Conservation (phyloP, 2,329 filamentous ascomycete genomes). For the Mycocentrospora acerina region DNA sequence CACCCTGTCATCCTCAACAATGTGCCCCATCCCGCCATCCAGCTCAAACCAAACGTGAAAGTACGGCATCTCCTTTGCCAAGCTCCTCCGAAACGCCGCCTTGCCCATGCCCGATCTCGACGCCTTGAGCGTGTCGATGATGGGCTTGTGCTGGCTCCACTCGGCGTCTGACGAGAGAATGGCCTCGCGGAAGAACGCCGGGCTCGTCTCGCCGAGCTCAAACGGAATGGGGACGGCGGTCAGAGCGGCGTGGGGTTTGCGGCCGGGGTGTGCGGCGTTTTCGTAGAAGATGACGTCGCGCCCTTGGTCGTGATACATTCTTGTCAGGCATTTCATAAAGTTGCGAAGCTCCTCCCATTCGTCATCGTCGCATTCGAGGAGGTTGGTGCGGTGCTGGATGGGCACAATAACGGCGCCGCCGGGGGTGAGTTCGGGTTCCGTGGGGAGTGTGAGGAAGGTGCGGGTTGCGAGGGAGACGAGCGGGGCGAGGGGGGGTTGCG, state of each 20-base stretch:
- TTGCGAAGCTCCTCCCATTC: slow-evolving; percentile 99
- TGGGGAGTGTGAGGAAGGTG: slow-evolving; percentile 84
- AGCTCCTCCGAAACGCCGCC: slow-evolving; percentile 74
- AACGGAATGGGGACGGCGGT: slow-evolving; percentile 85
- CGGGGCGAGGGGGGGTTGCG: slow-evolving; percentile 71
- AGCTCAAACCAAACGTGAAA: slow-evolving; percentile 95
- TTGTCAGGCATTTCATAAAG: slow-evolving; percentile 95
- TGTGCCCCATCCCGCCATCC: slow-evolving; percentile 87
- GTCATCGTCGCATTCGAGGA: slow-evolving; percentile 97
- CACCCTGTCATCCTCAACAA: slow-evolving; percentile 80
- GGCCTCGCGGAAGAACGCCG: slow-evolving; percentile 93
- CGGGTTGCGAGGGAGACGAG: slow-evolving; percentile 83
- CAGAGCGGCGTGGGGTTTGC: slow-evolving; percentile 82
- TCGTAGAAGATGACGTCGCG: slow-evolving; percentile 96
- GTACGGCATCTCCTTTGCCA: slow-evolving; percentile 97
- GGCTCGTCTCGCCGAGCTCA: slow-evolving; percentile 84
- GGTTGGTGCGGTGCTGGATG: slow-evolving; percentile 80
- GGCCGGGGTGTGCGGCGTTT: slow-evolving; percentile 80
- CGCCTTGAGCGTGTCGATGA: slow-evolving; percentile 79
- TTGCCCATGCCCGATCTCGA: slow-evolving; percentile 71
- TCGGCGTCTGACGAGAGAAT: slow-evolving; percentile 86
- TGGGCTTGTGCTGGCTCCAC: slow-evolving; percentile 92
- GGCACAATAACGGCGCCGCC: slow-evolving; percentile 88
- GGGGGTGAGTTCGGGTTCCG: slow-evolving; percentile 81
- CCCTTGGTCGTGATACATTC: slow-evolving; percentile 92